A percentile compares a stretch with the other conserved stretches of the same genome.
Conservation (phyloP, 176 grass and related monocot species). For the Paspalum vaginatum region DNA sequence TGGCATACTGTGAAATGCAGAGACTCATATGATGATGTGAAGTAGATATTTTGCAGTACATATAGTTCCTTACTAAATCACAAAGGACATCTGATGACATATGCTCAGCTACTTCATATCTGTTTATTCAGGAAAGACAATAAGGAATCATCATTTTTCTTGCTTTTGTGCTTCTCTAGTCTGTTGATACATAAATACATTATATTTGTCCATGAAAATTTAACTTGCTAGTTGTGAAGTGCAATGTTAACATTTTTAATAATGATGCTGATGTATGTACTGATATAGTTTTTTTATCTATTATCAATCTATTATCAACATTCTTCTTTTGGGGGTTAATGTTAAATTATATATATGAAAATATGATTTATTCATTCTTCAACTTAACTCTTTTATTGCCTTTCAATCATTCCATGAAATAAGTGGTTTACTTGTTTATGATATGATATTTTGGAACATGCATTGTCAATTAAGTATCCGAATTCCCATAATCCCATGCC, state of each 20-base stretch:
- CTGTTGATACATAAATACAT: slow-evolving; percentile 20
- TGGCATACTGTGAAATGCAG: slow-evolving; percentile 43
- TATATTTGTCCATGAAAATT: slow-evolving; percentile 17
- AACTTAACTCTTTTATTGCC: too few species aligned
- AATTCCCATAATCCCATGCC: not conserved
- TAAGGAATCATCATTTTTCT: not conserved
- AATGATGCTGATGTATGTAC: not conserved
- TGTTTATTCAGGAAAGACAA: not conserved
- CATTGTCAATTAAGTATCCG: not conserved
- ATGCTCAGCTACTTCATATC: not conserved
- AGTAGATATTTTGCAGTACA: not conserved
- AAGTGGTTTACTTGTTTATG: not conserved
- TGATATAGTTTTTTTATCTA: slow-evolving; percentile 6
- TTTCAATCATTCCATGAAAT: not conserved
- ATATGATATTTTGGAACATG: not conserved
- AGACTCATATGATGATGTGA: slow-evolving; percentile 9
- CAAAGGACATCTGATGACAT: slow-evolving; percentile 4
- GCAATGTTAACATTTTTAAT: not conserved
- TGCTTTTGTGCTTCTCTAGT: not conserved
- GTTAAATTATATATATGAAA: not conserved
- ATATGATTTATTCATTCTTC: not conserved
- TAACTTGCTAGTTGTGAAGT: slow-evolving; percentile 6
- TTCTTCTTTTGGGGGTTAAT: too few species aligned
- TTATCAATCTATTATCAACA: too few species aligned
- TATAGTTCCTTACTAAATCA: not conserved